Base-by-base conservation (phyloP, 192 early-diverging fungal species). In the Mortierella antarctica region DNA sequence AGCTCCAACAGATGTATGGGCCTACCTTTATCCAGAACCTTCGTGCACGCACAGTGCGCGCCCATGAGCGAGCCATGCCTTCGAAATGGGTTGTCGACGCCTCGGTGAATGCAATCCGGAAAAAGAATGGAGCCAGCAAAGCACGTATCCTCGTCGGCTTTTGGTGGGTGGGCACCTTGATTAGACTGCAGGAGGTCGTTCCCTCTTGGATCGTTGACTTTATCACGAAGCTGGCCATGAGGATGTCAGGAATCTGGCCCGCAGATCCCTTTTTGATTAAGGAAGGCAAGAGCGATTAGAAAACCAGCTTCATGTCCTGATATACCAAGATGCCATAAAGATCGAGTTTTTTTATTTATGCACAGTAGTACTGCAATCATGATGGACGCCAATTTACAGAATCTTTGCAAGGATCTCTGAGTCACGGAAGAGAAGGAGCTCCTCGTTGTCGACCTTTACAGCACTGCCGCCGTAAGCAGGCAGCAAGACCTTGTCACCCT, bases 341-440 rank as follows among this genome's bases (percentile, higher is more conserved):
- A 31, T 31, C 31, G 31, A 31, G 31, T 31, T 31, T 31, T 31
- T 31, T 31, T 31, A 31, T 31, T 31, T 31, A 31, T 31, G 31
- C 31, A 31, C 31, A 31, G 31, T 31, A 31, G 31, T 31, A 31
- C 31, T 31, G 31, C 31, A 31, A 31, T 31, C 31, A 31, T 31
- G 31, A 31, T 31, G 31, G 31, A 31, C 3, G 31, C 31, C 31
- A 17, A 17, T 66, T 41, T 77, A 84, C 68, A 88, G 74, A 73
- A 98, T 87, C 90, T 97, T 96, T 78, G 95, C 97, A 42, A 97
- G 88, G 72, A 98, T 89, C 85, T 98, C 97, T 74, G 87, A 86
- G 71, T 96, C 97, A 60, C 91, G 94, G 91, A 89, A 96, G 62
- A 98, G 87, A 52, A 94, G 85, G 76, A 87, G 94, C 83, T 98